A percentile compares a stretch with the other conserved stretches of the same genome.
These are phyloP conservation scores for Cylindrotheca closterium DNA, from an alignment of 108 stramenopile species.

Conservation along the genomic window DNA sequence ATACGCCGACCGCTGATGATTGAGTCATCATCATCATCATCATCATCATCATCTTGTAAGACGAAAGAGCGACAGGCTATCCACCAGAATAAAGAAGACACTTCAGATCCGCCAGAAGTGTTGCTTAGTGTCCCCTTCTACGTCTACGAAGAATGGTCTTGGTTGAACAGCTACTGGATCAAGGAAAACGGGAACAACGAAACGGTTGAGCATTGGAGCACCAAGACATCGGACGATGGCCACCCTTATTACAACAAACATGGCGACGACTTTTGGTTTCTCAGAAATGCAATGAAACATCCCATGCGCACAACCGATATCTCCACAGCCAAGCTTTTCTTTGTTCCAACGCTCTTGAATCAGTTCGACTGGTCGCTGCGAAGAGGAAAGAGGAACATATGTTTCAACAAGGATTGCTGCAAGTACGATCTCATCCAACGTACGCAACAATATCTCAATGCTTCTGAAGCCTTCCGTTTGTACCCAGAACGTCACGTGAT, in stretches of 20 bases:
- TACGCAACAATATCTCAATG: too few species aligned
- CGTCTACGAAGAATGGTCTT: conserved; percentile 26
- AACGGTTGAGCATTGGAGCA: too few species aligned
- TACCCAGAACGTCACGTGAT: too few species aligned
- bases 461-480: too few species aligned
- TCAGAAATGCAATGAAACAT: conserved; percentile 9
- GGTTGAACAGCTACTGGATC: conserved; percentile 4
- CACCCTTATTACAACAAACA: too few species aligned
- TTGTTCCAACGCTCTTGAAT: conserved; percentile 21
- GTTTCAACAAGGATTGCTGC: neutral
- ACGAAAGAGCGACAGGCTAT: too few species aligned
- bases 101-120: too few species aligned
- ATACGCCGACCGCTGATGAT: too few species aligned
- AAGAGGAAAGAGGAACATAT: neutral
- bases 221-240: too few species aligned
- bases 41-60: too few species aligned
- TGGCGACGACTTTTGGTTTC: conserved; percentile 26
- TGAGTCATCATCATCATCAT: too few species aligned
- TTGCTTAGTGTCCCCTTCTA: conserved; percentile 23
- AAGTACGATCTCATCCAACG: neutral
- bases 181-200: neutral
- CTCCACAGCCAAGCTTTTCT: conserved; percentile 20
- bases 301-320: conserved; percentile 33
- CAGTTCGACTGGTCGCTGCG: neutral
- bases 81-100: too few species aligned